Evolutionary conservation across 2,329 filamentous ascomycete genomes (phyloP).

Genomic region (Penicillium freii): DNA sequence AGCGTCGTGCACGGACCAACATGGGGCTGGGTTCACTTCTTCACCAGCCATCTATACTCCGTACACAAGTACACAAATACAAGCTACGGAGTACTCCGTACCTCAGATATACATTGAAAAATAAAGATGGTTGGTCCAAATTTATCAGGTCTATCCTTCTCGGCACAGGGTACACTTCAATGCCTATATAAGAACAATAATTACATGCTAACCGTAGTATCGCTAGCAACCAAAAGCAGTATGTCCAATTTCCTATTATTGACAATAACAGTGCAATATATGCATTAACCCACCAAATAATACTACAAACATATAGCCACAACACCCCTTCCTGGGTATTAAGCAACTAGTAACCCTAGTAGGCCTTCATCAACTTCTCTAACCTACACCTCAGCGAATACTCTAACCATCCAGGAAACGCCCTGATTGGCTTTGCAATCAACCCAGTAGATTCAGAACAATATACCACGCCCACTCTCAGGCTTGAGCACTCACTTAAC

Average conservation of each 20-base stretch:
- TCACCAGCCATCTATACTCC: constrained; percentile 4
- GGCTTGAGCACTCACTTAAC: constrained; percentile 60
- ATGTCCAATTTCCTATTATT: neutral
- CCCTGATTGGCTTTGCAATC: constrained; percentile 43
- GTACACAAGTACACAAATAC: neutral
- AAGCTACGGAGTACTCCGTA: neutral
- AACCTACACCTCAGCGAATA: constrained; percentile 48
- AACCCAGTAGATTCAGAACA: constrained; percentile 49
- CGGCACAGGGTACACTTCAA: too few species aligned
- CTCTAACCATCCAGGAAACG: constrained; percentile 64
- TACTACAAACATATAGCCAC: neutral
- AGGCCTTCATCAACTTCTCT: constrained; percentile 30
- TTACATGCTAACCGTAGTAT: neutral
- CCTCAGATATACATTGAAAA: neutral
- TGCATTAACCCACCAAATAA: neutral
- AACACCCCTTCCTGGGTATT: neutral
- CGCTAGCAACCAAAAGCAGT: neutral
- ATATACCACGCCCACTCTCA: constrained; percentile 55
- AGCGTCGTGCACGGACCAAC: constrained; percentile 22
- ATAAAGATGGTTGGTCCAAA: neutral
- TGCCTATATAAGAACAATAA: neutral
- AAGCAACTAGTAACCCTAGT: neutral
- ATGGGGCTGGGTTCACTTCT: constrained; percentile 10
- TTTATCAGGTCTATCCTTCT: neutral
- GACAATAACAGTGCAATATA: neutral